Conservation (phyloP, 208 protist species). For the Acanthamoeba divionensis region DNA sequence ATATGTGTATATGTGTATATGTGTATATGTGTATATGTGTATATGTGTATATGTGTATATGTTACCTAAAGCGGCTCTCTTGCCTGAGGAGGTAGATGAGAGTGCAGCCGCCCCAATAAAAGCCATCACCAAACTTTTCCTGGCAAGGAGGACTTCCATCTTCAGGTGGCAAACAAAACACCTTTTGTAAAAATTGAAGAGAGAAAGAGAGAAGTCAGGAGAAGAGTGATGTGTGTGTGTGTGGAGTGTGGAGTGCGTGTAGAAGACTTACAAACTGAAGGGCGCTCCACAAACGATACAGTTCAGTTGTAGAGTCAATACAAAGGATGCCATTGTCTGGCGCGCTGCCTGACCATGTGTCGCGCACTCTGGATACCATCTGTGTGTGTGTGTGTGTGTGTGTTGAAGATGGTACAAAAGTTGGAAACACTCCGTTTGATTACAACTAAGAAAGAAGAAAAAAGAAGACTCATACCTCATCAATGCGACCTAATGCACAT, state of each 20-base stretch:
- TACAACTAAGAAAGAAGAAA: background rate
- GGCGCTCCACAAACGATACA: constrained; percentile 78
- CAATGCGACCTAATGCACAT: constrained; percentile 32
- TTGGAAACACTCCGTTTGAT: no score
- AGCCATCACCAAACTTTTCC: constrained; percentile 79
- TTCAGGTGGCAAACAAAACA: constrained; percentile 27
- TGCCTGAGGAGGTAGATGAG: constrained; percentile 61
- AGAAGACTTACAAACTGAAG: constrained; percentile 69
- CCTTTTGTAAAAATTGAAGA: background rate
- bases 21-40: constrained; percentile 12
- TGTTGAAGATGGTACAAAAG: no score
- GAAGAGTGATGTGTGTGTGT: background rate
- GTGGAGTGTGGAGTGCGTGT: background rate
- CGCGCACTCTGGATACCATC: constrained; percentile 50
- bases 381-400: no score
- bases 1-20: no score
- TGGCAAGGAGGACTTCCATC: constrained; percentile 22
- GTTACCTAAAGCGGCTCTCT: constrained; percentile 64
- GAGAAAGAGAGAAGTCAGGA: constrained; percentile 4
- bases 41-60: no score
- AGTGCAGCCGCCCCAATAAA: constrained; percentile 70
- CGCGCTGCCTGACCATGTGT: constrained; percentile 48
- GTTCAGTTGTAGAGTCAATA: constrained; percentile 69
- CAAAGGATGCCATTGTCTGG: constrained; percentile 69
- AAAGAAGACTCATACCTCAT: constrained; percentile 55